These are phyloP conservation scores for Starmerella powellii DNA, from an alignment of 805 yeast genomes.

Conservation along the genomic window DNA sequence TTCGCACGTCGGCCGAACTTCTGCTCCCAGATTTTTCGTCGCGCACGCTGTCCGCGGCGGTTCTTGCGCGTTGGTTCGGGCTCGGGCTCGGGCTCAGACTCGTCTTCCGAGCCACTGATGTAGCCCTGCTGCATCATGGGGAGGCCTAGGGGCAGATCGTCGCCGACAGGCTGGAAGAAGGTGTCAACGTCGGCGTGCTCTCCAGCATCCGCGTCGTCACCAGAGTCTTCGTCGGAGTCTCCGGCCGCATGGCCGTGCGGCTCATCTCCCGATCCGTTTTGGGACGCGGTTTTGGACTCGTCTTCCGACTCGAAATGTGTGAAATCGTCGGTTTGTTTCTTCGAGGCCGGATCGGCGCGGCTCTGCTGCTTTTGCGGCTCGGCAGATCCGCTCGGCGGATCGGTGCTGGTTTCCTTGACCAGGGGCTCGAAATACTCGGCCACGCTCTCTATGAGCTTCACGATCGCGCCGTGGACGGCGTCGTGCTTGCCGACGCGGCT, in stretches of 20 bases:
- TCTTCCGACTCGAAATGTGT: constrained; percentile 1
- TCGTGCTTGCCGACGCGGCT: constrained; percentile 32
- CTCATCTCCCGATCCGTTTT: no score
- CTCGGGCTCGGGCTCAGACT: constrained; percentile 19
- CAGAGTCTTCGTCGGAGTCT: constrained; percentile 16
- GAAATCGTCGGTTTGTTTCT: constrained; percentile 11
- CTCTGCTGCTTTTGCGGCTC: not conserved
- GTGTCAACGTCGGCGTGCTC: constrained; percentile 35
- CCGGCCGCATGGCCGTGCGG: constrained; percentile 4
- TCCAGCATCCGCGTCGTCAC: constrained; percentile 7
- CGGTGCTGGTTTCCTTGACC: not conserved
- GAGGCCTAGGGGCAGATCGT: constrained; percentile 25
- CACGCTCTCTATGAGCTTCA: constrained; percentile 5
- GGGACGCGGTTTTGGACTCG: no score
- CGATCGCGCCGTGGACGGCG: constrained; percentile 13
- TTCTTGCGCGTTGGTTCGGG: constrained; percentile 46
- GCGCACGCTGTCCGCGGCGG: constrained; percentile 92
- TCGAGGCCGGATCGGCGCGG: no score
- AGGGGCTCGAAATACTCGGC: constrained; percentile 8
- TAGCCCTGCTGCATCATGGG: constrained; percentile 45
- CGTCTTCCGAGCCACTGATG: constrained; percentile 63
- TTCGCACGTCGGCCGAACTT: constrained; percentile 77
- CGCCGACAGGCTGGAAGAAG: constrained; percentile 12
- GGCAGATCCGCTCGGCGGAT: not conserved
- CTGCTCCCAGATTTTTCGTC: constrained; percentile 92